Conservation (phyloP, 352 stramenopile genomes). For the Phytophthora constricta region DNA sequence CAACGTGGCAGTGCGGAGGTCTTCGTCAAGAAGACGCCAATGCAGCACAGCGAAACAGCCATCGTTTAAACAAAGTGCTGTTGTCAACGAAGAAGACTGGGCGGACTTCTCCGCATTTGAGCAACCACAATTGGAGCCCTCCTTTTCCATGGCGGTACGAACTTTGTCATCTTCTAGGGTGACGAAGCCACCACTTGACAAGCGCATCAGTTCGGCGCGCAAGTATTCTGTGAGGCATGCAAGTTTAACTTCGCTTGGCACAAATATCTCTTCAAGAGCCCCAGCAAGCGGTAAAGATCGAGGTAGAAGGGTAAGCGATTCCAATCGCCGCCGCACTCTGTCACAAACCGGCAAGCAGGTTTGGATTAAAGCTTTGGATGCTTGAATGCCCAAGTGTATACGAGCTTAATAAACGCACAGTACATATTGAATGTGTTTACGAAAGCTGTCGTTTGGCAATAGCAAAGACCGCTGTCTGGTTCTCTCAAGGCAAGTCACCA, state of each 20-base stretch:
- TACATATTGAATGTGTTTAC: background rate
- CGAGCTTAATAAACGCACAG: constrained; percentile 1
- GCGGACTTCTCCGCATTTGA: constrained; percentile 39
- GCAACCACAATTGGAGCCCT: constrained; percentile 10
- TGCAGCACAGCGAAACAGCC: constrained; percentile 3
- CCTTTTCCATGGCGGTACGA: constrained; percentile 8
- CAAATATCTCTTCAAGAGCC: background rate
- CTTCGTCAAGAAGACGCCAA: constrained; percentile 15
- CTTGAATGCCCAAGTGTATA: constrained; percentile 13
- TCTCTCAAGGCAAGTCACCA: background rate
- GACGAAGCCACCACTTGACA: constrained; percentile 9
- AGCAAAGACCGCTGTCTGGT: background rate
- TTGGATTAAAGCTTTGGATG: constrained; percentile 31
- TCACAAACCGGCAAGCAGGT: constrained; percentile 36
- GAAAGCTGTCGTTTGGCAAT: background rate
- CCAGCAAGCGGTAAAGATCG: constrained; percentile 1
- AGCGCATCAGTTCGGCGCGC: constrained; percentile 7
- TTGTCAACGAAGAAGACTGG: constrained; percentile 27
- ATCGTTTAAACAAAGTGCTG: background rate
- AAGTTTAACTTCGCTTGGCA: constrained; percentile 11
- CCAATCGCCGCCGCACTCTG: constrained; percentile 18
- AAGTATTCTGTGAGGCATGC: constrained; percentile 9
- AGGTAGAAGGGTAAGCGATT: constrained; percentile 13
- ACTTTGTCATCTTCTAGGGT: constrained; percentile 7
- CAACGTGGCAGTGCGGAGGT: constrained; percentile 2